Percentiles rank a stretch among this genome's conserved stretches.
These are phyloP conservation scores for Aspergillus glaucus DNA, from an alignment of 2,329 filamentous ascomycete genomes.

Conservation along the genomic window DNA sequence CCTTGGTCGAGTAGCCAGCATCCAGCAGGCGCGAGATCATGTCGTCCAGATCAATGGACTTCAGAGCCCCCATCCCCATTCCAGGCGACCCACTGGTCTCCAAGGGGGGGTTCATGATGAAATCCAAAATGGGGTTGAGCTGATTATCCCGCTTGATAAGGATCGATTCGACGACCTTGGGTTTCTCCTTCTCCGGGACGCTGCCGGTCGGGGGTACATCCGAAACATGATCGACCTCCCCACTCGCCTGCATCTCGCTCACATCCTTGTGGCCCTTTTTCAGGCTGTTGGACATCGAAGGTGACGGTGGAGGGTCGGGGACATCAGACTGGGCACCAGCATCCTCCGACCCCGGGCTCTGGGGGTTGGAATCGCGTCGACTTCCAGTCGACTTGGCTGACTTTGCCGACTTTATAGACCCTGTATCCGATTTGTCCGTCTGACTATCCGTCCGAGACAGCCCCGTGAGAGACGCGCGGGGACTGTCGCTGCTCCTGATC, in stretches of 20 bases:
- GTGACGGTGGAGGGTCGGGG: conserved; percentile 70
- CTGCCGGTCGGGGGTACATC: conserved; percentile 74
- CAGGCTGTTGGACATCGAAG: conserved; percentile 69
- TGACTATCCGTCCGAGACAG: conserved; percentile 55
- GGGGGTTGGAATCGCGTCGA: conserved; percentile 24
- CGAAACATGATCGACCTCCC: conserved; percentile 91
- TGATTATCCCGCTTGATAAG: conserved; percentile 72
- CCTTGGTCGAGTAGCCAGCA: conserved; percentile 90
- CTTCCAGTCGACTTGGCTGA: conserved; percentile 60
- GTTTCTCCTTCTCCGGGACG: conserved; percentile 44
- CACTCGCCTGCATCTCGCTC: conserved; percentile 70
- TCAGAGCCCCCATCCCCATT: conserved; percentile 84
- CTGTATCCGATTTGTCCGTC: conserved; percentile 62
- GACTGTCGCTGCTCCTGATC: conserved; percentile 69
- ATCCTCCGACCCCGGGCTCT: conserved; percentile 36
- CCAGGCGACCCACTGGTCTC: conserved; percentile 45
- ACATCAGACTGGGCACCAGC: conserved; percentile 45
- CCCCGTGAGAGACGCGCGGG: conserved; percentile 63
- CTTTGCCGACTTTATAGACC: conserved; percentile 62
- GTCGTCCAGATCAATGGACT: conserved; percentile 89
- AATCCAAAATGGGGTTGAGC: conserved; percentile 59
- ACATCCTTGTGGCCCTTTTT: conserved; percentile 71
- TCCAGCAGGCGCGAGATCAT: conserved; percentile 94
- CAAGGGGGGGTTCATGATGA: conserved; percentile 37
- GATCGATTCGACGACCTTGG: conserved; percentile 78